Evolutionary conservation across 2,329 filamentous ascomycete species (phyloP).

Genomic region (Fusarium pininemorale): DNA sequence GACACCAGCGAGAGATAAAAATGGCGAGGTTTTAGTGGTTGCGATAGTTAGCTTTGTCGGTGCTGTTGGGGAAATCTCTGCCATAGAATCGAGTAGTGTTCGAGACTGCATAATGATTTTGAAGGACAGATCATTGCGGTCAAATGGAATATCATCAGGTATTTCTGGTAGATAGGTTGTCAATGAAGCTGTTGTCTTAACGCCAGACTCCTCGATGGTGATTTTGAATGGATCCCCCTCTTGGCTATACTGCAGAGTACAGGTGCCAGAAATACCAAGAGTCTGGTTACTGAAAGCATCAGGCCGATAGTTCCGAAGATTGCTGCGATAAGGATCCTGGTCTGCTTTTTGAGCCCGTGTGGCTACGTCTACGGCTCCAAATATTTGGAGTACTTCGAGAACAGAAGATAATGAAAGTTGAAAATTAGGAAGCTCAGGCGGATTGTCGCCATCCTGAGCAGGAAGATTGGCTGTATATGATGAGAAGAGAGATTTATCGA

Average conservation of each 20-base stretch:
- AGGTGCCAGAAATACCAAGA: conserved; percentile 85
- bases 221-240: conserved; percentile 84
- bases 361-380: conserved; percentile 80
- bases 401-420: conserved; percentile 88
- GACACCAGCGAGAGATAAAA: conserved; percentile 75
- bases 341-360: conserved; percentile 67
- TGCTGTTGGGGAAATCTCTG: conserved; percentile 75
- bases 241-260: conserved; percentile 79
- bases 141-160: conserved; percentile 86
- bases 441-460: conserved; percentile 49
- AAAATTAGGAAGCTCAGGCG: conserved; percentile 71
- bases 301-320: conserved; percentile 67
- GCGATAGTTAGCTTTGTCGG: conserved; percentile 77
- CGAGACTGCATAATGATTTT: conserved; percentile 93
- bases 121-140: conserved; percentile 80
- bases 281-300: conserved; percentile 86
- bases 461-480: conserved; percentile 76
- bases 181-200: conserved; percentile 89
- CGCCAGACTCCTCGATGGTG: conserved; percentile 83
- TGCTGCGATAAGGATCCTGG: conserved; percentile 68
- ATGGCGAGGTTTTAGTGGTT: conserved; percentile 71
- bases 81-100: conserved; percentile 76
- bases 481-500: conserved; percentile 89
- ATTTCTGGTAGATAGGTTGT: conserved; percentile 84
- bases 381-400: conserved; percentile 94